A percentile compares a stretch with the other conserved stretches of the same genome.
Conservation (phyloP, 2,329 filamentous ascomycete species). For the Monilinia aucupariae region DNA sequence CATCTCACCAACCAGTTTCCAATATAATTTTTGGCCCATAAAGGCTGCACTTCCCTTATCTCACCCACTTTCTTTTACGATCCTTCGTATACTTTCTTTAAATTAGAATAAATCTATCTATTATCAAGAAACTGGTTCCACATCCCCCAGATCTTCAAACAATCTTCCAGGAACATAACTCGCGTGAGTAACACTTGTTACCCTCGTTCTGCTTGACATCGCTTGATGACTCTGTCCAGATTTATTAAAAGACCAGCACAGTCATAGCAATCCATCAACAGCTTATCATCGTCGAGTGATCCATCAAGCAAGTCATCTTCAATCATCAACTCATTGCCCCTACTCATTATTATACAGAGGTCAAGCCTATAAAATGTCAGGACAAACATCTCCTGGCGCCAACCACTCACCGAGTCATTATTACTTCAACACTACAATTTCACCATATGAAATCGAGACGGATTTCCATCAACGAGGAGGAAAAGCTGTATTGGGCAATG, state of each 20-base stretch:
- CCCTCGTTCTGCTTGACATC: constrained; percentile 32
- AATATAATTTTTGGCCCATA: constrained; percentile 22
- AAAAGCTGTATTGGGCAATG: background rate
- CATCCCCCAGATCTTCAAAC: constrained; percentile 24
- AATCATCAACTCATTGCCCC: background rate
- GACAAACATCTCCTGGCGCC: constrained; percentile 10
- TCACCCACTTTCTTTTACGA: constrained; percentile 31
- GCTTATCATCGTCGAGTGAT: constrained; percentile 19
- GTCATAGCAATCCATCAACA: constrained; percentile 26
- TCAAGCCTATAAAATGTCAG: background rate
- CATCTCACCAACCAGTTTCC: constrained; percentile 14
- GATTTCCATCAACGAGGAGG: background rate
- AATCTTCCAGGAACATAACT: constrained; percentile 26
- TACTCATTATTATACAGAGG: background rate
- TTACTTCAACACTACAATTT: background rate
- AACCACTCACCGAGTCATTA: constrained; percentile 6
- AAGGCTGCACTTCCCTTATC: constrained; percentile 28
- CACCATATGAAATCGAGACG: background rate
- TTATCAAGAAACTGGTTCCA: constrained; percentile 28
- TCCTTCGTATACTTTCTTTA: constrained; percentile 22
- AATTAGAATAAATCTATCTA: constrained; percentile 20
- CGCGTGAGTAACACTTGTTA: constrained; percentile 31
- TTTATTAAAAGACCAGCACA: constrained; percentile 24
- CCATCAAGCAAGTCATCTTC: constrained; percentile 25
- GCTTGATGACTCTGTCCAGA: constrained; percentile 23